Base-by-base conservation (phyloP, 2,329 filamentous ascomycete species). In the Ascosphaera aggregata region DNA sequence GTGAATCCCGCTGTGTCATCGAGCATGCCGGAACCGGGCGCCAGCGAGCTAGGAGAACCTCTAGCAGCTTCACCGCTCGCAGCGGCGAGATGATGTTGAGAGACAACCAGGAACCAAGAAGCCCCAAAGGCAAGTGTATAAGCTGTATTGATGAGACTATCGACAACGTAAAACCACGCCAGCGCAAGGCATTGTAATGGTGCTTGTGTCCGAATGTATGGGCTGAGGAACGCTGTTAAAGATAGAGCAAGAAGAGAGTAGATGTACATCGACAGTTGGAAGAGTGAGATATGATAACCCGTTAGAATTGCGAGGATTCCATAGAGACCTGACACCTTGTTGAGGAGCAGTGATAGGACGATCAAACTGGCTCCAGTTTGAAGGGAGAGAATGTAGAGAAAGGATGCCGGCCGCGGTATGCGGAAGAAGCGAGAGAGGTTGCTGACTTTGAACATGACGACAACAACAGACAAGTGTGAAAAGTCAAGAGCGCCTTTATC, bases 251-350 rank as follows among this genome's bases (percentile, higher is more conserved):
- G 49, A 43, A 89, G 67, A 18, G 80, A 89, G 66, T 92, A 92
- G 37, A 92, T 67, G 65, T 93, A 94, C 67, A 91, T 89, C 42
- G 78, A 80, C 41, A 93, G 68, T 58, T 94, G 86, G 18, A 89
- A 68, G 20, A 74, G 66, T 40, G 81, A 85, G 44, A 93, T 72
- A 48, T 76, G 66, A 57, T 80, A 84, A 53, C 86, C 86, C 18
- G 85, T 92, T 46, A 93, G 65, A 47, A 93, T 70, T 42, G 85
- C 84, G 47, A 94, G 75, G 34, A 94, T 67, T 46, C 85, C 85
- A 58, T 92, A 94, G 47, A 93, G 66, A 42, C 84, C 85, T 38
- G 81, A 86, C 47, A 85, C 71, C 59, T 93, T 93, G 67, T 94
- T 94, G 61, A 94, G 76, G 40, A 91, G 67, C 45, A 92, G 71